Evolutionary conservation across 169 alveolate genomes (phyloP).

Genomic region (Eimeria zaria): DNA sequence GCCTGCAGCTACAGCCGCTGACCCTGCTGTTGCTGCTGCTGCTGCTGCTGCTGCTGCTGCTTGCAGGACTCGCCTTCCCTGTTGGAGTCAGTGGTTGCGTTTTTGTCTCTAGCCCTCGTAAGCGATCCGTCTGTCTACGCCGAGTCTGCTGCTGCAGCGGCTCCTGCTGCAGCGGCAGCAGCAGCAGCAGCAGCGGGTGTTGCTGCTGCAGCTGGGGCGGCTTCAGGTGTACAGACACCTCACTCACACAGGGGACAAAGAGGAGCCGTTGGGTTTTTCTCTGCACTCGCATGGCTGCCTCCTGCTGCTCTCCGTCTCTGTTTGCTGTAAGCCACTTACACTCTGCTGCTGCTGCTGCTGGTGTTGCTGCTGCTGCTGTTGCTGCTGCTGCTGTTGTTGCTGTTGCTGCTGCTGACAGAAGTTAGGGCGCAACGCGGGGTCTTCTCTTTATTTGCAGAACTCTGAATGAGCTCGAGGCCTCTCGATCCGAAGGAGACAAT

Average conservation of each 20-base stretch:
- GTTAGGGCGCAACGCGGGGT: not conserved
- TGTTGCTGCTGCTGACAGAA: conserved; percentile 3
- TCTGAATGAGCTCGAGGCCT: conserved; percentile 2
- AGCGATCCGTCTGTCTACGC: conserved; percentile 16
- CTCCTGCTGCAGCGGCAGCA: not conserved
- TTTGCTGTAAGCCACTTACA: not conserved
- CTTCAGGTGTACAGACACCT: not conserved
- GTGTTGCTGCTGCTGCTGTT: conserved; percentile 30
- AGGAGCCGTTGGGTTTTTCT: not conserved
- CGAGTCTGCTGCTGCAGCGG: conserved; percentile 8
- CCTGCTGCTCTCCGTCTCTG: conserved; percentile 41
- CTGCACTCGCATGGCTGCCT: conserved; percentile 49
- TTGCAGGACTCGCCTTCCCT: conserved; percentile 28
- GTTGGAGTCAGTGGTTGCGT: conserved; percentile 28
- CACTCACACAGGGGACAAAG: not conserved
- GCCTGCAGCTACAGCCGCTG: not conserved
- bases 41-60: conserved; percentile 13
- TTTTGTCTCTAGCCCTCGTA: conserved; percentile 32
- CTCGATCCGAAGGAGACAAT: not conserved
- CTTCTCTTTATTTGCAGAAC: not conserved
- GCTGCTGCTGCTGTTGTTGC: conserved; percentile 27
- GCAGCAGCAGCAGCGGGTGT: not conserved
- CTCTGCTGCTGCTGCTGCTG: conserved; percentile 34
- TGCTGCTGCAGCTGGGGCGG: conserved; percentile 12
- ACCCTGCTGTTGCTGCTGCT: conserved; percentile 34